Conservation (phyloP, 805 yeast genomes). For the Candida chilensis region DNA sequence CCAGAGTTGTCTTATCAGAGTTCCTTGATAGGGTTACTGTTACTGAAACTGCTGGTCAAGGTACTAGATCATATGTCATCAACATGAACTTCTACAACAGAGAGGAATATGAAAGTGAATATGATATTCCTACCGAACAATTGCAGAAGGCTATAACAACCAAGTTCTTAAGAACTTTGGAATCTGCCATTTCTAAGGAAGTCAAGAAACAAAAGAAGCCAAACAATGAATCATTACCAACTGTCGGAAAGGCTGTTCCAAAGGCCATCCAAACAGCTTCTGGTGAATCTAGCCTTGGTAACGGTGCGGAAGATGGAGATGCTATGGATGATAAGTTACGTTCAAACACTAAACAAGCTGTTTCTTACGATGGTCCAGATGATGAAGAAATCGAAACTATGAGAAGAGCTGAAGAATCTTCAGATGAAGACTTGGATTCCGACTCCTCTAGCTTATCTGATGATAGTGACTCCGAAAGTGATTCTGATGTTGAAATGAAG, state of each 20-base stretch:
- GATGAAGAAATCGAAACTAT: conserved; percentile 90
- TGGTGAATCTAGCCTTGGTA: conserved; percentile 20
- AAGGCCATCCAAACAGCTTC: conserved; percentile 35
- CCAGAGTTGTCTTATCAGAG: conserved; percentile 79
- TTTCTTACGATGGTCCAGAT: conserved; percentile 90
- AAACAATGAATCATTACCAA: conserved; percentile 40
- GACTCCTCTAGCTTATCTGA: conserved; percentile 29
- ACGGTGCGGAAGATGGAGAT: conserved; percentile 52
- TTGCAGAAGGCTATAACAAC: conserved; percentile 61
- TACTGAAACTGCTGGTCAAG: conserved; percentile 75
- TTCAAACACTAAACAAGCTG: conserved; percentile 71
- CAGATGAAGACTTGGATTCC: conserved; percentile 48
- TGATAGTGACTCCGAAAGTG: conserved; percentile 30
- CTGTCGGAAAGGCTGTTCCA: conserved; percentile 65
- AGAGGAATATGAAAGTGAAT: conserved; percentile 75
- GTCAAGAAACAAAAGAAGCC: conserved; percentile 68
- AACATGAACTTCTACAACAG: conserved; percentile 67
- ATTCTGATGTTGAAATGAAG: conserved; percentile 26
- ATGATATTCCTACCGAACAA: conserved; percentile 76
- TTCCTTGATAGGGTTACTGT: conserved; percentile 79
- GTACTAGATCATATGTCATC: conserved; percentile 66
- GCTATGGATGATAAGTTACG: conserved; percentile 52
- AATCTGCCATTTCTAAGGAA: conserved; percentile 68
- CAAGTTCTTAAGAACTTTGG: conserved; percentile 63
- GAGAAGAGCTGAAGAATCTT: conserved; percentile 74